Conservation (phyloP, 2,329 filamentous ascomycete genomes). For the Epichloe typhina region DNA sequence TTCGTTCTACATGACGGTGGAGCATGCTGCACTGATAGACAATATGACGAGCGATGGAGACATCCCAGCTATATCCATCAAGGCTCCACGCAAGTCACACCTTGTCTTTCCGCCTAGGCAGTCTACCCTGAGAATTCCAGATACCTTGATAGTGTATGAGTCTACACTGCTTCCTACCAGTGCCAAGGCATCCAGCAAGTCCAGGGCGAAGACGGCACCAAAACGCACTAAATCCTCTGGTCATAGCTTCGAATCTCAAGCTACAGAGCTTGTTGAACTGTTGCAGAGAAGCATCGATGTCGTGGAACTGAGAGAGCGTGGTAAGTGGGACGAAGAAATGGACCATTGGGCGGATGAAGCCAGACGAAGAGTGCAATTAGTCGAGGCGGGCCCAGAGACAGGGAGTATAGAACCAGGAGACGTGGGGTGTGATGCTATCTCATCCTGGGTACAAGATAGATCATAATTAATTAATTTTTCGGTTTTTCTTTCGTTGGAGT, state of each 20-base stretch:
- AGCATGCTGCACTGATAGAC: conserved; percentile 14
- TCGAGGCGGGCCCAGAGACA: conserved; percentile 22
- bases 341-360: conserved; percentile 21
- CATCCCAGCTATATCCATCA: conserved; percentile 6
- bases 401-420: conserved; percentile 14
- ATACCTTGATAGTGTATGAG: conserved; percentile 35
- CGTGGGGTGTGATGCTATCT: conserved; percentile 14
- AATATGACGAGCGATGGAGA: conserved; percentile 12
- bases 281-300: conserved; percentile 37
- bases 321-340: conserved; percentile 27
- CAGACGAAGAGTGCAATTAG: conserved; percentile 23
- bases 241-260: conserved; percentile 34
- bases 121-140: conserved; percentile 36
- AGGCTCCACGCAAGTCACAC: conserved; percentile 26
- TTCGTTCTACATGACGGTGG: conserved; percentile 26
- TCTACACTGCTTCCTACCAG: conserved; percentile 13
- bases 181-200: neutral
- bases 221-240: conserved; percentile 12
- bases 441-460: conserved; percentile 17
- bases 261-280: conserved; percentile 30
- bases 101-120: conserved; percentile 34
- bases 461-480: neutral
- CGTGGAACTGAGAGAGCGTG: conserved; percentile 30
- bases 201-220: conserved; percentile 8
- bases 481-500: neutral